phyloP scores from a whole-genome alignment of 345 rosid genomes.

The Lumnitzera racemosa region DNA sequence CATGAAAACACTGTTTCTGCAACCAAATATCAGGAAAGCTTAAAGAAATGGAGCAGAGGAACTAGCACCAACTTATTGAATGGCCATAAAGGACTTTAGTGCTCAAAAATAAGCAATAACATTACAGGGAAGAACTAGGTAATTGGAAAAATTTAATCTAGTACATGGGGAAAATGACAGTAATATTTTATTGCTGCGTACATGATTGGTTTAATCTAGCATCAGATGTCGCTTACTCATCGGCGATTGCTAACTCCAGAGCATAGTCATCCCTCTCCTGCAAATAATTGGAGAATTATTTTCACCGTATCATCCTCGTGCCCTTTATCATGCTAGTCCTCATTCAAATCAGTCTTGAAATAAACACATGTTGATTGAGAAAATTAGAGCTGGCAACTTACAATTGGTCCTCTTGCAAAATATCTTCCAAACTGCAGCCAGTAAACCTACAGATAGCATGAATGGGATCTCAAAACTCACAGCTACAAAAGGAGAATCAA shows the following conservation, averaged over 20 bases:
- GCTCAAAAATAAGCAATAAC: too few species aligned
- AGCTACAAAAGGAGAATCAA: neutral
- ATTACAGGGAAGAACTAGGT: too few species aligned
- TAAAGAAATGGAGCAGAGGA: too few species aligned
- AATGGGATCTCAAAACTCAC: neutral
- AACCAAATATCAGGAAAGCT: too few species aligned
- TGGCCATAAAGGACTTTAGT: too few species aligned
- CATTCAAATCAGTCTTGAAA: neutral
- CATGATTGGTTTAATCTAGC: conserved; percentile 8
- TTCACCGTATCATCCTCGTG: too few species aligned
- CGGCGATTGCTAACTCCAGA: conserved; percentile 84
- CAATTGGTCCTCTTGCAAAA: conserved; percentile 92
- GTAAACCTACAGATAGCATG: conserved; percentile 49
- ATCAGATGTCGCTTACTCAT: conserved; percentile 40
- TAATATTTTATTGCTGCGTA: conserved; percentile 7
- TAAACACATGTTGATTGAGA: neutral
- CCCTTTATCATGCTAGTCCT: neutral
- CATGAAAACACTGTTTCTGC: too few species aligned
- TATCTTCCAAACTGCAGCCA: conserved; percentile 99
- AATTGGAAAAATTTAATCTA: too few species aligned
- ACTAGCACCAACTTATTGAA: too few species aligned
- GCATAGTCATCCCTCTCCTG: conserved; percentile 98
- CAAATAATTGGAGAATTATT: neutral
- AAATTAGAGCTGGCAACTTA: conserved; percentile 36
- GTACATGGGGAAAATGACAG: neutral